Conservation (phyloP, 768 basidiomycete species). For the Leucocoprinus birnbaumii region DNA sequence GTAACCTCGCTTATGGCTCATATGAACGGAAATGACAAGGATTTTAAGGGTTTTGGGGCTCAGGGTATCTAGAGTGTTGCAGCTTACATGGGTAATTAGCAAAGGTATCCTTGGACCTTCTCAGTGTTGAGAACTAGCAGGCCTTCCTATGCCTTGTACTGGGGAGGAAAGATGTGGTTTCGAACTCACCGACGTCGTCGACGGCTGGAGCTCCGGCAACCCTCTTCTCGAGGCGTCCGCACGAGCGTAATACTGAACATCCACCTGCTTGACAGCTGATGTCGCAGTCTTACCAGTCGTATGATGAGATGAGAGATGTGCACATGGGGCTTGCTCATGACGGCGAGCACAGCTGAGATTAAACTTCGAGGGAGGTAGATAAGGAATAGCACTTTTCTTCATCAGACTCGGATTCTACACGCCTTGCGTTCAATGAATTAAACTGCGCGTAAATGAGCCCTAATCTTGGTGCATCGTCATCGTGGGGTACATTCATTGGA, state of each 20-base stretch:
- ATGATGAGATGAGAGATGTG: background rate
- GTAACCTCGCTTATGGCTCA: background rate
- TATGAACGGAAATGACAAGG: slow-evolving; percentile 2
- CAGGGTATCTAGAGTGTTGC: background rate
- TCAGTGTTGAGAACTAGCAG: too few species aligned
- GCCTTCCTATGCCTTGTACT: too few species aligned
- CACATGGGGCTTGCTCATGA: background rate
- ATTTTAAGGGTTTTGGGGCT: background rate
- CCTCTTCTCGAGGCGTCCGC: too few species aligned
- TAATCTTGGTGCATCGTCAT: background rate
- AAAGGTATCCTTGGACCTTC: too few species aligned
- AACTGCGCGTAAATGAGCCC: background rate
- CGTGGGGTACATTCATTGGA: background rate
- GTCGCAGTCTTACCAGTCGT: background rate
- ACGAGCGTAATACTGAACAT: too few species aligned
- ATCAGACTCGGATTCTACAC: background rate
- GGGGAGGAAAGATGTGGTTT: too few species aligned
- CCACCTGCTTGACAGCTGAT: too few species aligned
- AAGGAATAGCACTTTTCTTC: slow-evolving; percentile 1
- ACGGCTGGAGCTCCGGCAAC: too few species aligned
- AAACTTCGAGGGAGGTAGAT: slow-evolving; percentile 1
- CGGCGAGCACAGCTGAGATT: background rate
- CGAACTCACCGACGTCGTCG: too few species aligned
- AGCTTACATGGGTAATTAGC: background rate
- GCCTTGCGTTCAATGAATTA: background rate